Evolutionary conservation across 2,329 filamentous ascomycete species (phyloP), one percentile per base, ranked within the genome.

Genomic region (Arthrobotrys entomopaga): DNA sequence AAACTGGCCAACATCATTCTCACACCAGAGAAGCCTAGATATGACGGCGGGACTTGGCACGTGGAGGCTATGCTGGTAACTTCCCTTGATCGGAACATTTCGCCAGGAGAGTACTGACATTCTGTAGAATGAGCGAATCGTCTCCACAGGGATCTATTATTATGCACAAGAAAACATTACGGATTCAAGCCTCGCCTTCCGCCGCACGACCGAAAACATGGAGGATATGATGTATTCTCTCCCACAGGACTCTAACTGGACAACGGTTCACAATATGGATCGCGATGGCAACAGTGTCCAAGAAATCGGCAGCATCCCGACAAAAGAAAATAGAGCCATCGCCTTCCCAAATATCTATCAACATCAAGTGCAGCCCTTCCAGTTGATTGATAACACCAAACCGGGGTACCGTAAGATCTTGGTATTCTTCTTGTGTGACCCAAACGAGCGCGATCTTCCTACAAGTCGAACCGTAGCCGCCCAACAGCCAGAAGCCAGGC

Each of bases 61-160:
- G 78, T 87, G 1, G 86, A 88, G 76, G 86, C 86, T 13, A 82
- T 82, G 75, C 77, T 84, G 11, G 77, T 75, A 76, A 54, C 3
- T 19, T 50, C 8, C 19, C 11, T 20, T 7, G 5, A 24, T 22
- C 10, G 7, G 11, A 50, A 24, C 5, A 2, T 2, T 50, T 50
- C 8, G 2, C 2, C 7, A 50, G 16, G 42, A 19, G n/a, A 13
- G 2, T n/a, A n/a, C 46, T 50, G 13, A 50, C 11, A 29, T 8
- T 4, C 49, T 24, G 11, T 49, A 82, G 80, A 90, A 90, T 77
- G 88, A 91, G 79, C 86, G 85, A 75, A 89, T 91, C 42, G 85
- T 84, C 76, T 87, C 87, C 0, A 88, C 87, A 0, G 86, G 88
- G 0, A 81, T 90, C 16, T 88, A 88, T 80, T 88, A 88, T 79